Evolutionary conservation across 2,329 filamentous ascomycete species (phyloP).

Genomic region (Didymella arachidicola): DNA sequence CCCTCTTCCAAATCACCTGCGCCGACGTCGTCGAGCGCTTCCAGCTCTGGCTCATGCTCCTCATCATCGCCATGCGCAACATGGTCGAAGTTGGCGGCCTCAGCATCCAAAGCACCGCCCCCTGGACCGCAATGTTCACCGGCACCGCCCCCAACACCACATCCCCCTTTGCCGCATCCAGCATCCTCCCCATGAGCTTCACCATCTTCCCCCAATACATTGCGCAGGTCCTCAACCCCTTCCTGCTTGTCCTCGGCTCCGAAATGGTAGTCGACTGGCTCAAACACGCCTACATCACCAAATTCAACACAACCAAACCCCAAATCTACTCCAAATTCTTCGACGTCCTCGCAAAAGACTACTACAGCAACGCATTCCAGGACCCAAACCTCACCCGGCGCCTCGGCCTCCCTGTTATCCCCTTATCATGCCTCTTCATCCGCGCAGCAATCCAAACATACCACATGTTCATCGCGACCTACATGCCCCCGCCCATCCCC

Average conservation of each 20-base stretch:
- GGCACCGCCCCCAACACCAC: constrained; percentile 55
- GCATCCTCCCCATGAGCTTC: constrained; percentile 88
- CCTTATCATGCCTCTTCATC: constrained; percentile 93
- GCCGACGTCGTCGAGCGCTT: constrained; percentile 97
- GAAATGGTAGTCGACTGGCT: constrained; percentile 97
- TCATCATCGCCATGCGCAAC: constrained; percentile 95
- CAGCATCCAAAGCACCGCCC: constrained; percentile 57
- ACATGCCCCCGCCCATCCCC: constrained; percentile 77
- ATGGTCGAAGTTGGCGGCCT: constrained; percentile 93
- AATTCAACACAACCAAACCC: constrained; percentile 97
- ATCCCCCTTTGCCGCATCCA: constrained; percentile 64
- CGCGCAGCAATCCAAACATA: constrained; percentile 94
- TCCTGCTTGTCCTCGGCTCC: constrained; percentile 90
- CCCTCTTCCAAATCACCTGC: constrained; percentile 93
- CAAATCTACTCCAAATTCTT: constrained; percentile 87
- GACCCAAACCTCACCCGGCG: constrained; percentile 89
- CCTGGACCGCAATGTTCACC: constrained; percentile 42
- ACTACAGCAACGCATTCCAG: constrained; percentile 94
- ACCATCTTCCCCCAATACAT: constrained; percentile 87
- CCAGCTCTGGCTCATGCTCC: constrained; percentile 95
- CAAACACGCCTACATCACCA: constrained; percentile 97
- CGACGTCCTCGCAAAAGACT: constrained; percentile 95
- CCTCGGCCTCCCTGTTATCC: constrained; percentile 88
- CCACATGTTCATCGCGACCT: constrained; percentile 93
- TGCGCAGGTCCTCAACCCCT: constrained; percentile 89